phyloP scores from a whole-genome alignment of 2,329 filamentous ascomycete species.

The Claviceps cyperi region DNA sequence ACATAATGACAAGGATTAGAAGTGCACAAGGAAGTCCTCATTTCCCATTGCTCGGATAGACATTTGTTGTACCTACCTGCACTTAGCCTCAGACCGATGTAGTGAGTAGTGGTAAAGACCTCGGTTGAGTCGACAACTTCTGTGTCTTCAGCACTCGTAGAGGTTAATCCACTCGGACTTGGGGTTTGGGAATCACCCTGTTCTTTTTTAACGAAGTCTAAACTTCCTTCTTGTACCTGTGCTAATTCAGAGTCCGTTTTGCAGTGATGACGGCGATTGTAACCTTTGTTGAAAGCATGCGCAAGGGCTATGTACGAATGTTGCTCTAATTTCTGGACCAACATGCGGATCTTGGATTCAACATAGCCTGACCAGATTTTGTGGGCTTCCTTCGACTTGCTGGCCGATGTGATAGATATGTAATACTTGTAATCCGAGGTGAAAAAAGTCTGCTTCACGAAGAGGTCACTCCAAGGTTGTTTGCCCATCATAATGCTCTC shows the following conservation, averaged over 20 bases:
- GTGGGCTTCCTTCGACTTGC: slow-evolving; percentile 70
- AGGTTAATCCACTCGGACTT: slow-evolving; percentile 5
- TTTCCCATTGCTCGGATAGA: not conserved
- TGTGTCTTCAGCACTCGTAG: slow-evolving; percentile 31
- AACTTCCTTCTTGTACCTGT: slow-evolving; percentile 38
- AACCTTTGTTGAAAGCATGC: slow-evolving; percentile 85
- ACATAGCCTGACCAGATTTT: slow-evolving; percentile 83
- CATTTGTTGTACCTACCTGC: slow-evolving; percentile 43
- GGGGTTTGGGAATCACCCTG: slow-evolving; percentile 15
- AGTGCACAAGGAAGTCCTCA: not conserved
- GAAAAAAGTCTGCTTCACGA: slow-evolving; percentile 85
- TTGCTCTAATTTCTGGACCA: slow-evolving; percentile 71
- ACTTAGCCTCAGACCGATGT: slow-evolving; percentile 73
- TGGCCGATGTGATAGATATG: slow-evolving; percentile 71
- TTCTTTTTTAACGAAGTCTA: slow-evolving; percentile 30
- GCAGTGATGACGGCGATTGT: slow-evolving; percentile 67
- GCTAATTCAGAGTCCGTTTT: slow-evolving; percentile 36
- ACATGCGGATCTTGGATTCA: slow-evolving; percentile 78
- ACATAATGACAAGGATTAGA: not conserved
- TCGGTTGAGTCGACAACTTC: slow-evolving; percentile 17
- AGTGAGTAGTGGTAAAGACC: slow-evolving; percentile 84
- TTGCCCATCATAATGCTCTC: slow-evolving; percentile 67
- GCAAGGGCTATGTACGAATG: slow-evolving; percentile 70
- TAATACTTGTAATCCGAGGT: slow-evolving; percentile 91
- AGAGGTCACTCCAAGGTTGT: slow-evolving; percentile 73